phyloP scores from a whole-genome alignment of 2,329 filamentous ascomycete genomes.

The Trichoderma aggressivum region DNA sequence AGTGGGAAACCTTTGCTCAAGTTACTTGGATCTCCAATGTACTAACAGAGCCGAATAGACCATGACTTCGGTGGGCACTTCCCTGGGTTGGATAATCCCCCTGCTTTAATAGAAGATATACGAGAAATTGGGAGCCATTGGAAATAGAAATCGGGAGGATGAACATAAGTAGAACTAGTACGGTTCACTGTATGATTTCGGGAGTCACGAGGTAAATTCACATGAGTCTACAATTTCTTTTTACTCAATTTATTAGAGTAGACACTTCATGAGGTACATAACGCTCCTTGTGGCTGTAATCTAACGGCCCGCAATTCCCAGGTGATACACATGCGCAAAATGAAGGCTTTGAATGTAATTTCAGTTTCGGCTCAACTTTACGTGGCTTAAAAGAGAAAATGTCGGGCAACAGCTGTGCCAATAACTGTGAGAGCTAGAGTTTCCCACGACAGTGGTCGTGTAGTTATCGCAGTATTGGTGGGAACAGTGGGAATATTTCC shows the following conservation, averaged over 20 bases:
- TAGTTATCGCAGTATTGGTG: not conserved
- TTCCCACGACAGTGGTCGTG: not conserved
- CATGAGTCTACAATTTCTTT: not conserved
- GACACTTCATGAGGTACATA: not conserved
- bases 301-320: not conserved
- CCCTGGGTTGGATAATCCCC: not conserved
- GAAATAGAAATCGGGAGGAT: not conserved
- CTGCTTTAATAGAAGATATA: not conserved
- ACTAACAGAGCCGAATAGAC: not conserved
- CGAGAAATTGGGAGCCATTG: not conserved
- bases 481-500: not conserved
- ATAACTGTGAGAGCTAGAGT: not conserved
- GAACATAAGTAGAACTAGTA: not conserved
- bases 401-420: not conserved
- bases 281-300: not conserved
- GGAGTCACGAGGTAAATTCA: not conserved
- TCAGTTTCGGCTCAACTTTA: not conserved
- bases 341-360: not conserved
- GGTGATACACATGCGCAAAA: not conserved
- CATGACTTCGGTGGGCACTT: not conserved
- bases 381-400: not conserved
- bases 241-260: not conserved
- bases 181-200: not conserved
- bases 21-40: fast-evolving
- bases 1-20: not conserved